phyloP scores from a whole-genome alignment of 768 basidiomycete species.

The Crepidotus variabilis region DNA sequence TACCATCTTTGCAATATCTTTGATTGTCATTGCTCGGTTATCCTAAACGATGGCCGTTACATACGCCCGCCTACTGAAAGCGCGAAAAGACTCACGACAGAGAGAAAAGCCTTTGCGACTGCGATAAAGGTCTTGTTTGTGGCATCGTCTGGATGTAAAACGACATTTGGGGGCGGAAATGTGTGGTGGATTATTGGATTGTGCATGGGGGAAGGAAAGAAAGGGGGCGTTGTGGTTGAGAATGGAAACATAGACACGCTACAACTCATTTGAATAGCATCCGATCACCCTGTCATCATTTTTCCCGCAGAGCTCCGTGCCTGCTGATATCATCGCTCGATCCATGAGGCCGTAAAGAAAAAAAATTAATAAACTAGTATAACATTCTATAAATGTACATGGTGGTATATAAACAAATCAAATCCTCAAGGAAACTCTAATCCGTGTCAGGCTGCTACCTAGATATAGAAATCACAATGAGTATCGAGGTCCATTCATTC shows the following conservation, averaged over 20 bases:
- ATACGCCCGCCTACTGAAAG: conserved; percentile 7
- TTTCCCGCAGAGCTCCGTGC: conserved; percentile 24
- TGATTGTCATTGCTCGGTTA: conserved; percentile 84
- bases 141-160: conserved; percentile 74
- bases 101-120: conserved; percentile 68
- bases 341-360: conserved; percentile 1
- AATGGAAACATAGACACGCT: conserved; percentile 11
- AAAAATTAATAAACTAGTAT: background rate
- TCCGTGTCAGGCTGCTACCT: conserved; percentile 5
- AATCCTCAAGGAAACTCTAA: conserved; percentile 1
- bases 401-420: background rate
- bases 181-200: conserved; percentile 25
- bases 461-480: background rate
- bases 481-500: background rate
- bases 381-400: conserved; percentile 1
- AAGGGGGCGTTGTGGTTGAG: conserved; percentile 13
- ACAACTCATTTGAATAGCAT: conserved; percentile 3
- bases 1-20: conserved; percentile 75
- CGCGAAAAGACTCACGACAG: conserved; percentile 50
- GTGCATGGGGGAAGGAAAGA: conserved; percentile 20
- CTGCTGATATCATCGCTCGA: conserved; percentile 13
- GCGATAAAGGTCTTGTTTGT: conserved; percentile 69
- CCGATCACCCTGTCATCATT: conserved; percentile 10
- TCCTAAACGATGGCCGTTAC: conserved; percentile 38
- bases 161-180: conserved; percentile 62